Base-by-base conservation (phyloP, 83 land plant species). In the Picea engelmannii region DNA sequence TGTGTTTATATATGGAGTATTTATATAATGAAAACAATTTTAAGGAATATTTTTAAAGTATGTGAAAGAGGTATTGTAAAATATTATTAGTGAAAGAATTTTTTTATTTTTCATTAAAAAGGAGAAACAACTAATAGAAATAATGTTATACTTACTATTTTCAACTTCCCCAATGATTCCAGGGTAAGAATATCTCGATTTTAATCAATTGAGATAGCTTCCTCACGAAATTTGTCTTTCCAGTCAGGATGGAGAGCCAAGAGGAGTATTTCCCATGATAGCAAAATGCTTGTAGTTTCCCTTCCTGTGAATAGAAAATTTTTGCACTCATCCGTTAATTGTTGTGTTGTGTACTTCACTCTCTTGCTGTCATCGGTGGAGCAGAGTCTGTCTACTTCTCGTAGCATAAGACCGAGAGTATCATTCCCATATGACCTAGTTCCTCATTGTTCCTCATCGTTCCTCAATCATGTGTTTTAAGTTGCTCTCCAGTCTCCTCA, bases 241-340 rank as follows among this genome's bases (percentile, higher is more conserved):
- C 55, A 71, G 42, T 71, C 6, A 21, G 49, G 76, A 42, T 71
- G 40, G 76, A 71, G 52, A 2, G 76, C 76, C 18, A 90, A 69
- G 25, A 88, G 63, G 15, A 88, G 66, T 79, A 88, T 40, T 13
- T 83, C 63, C 89, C 86, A 90, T 6, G 82, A 52, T 0, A 89
- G 68, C 13, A 79, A 58, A 16, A 17, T 27, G 1, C 85, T 64
- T 6, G 83, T 84, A 10, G 88, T 86, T 70, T 88, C 90, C 21
- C 86, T 82, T 0, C 92, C 91, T 0, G 85, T 89, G 18, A 90
- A 86, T 86, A 71, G 86, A 85, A 90, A 90, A 2, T 83, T 66
- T 74, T 86, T 88, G 82, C 92, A 84, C 52, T 90, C 86, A 25
- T 85, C 88, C 16, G 86, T 78, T 17, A 81, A 75, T 62, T 84